Base-by-base conservation (phyloP, 2,329 filamentous ascomycete species). In the Botrytis fabae region DNA sequence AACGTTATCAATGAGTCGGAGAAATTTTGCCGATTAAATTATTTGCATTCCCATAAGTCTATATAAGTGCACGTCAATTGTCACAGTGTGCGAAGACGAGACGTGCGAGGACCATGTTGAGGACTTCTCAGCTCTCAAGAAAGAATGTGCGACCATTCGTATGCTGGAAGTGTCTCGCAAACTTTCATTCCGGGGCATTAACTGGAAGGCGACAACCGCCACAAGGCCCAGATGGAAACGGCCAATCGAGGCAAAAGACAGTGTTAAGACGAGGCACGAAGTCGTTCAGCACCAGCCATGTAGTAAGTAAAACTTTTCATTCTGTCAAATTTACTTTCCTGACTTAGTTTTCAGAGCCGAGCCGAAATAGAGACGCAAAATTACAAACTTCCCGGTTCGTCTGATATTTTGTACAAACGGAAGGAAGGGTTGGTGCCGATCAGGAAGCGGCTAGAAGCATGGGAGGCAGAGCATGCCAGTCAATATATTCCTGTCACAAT, bases 131-230 rank as follows among this genome's bases (percentile, higher is more conserved):
- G 48, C 44, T 70, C 35, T 73, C 73, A 44, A 74, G 51, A 54
- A 71, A 74, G 28, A 71, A 57, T n/a, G 51, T 60, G 20, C 65
- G 74, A 66, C 51, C 74, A 35, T 76, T 76, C 74, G 66, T 79
- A 25, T 80, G 79, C 70, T 78, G 76, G 75, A 74, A 74, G 75
- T 80, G 79, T 74, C 69, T 75, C 12, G 72, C 75, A 64, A 78
- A 71, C 74, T 59, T 71, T 42, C 69, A 68, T 69, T 69, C 69
- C 7, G 60, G 63, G 3, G 28, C 38, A 66, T 38, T n/a, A 40
- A 4, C 44, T 70, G 54, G 32, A 28, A 40, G 66, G 28, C 73
- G 51, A 35, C 10, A 59, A 35, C 40, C 59, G 10, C 63, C 25
- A 16, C 63, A 60, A 62, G 61, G 18, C 42, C 12, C n/a, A 10